These are phyloP conservation scores for Aspergillus jensenii DNA, from an alignment of 2,329 filamentous ascomycete species.

Conservation along the genomic window DNA sequence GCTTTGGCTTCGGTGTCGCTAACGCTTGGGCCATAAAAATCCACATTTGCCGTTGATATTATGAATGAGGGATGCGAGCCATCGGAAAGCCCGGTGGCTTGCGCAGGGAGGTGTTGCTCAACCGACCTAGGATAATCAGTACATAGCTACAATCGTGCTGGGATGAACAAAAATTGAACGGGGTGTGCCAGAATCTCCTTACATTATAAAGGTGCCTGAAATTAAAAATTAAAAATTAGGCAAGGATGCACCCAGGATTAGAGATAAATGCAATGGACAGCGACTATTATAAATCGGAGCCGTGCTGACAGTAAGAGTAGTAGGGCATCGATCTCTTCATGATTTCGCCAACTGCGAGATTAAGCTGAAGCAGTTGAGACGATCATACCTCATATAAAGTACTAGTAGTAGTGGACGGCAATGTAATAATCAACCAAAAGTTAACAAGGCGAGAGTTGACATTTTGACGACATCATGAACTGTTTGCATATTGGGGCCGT, in stretches of 20 bases:
- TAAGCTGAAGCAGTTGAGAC: neutral
- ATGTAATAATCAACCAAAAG: neutral
- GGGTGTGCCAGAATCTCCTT: neutral
- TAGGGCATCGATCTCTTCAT: neutral
- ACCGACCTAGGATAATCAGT: constrained; percentile 10
- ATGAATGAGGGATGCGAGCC: constrained; percentile 4
- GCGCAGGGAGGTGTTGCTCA: neutral
- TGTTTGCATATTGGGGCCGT: neutral
- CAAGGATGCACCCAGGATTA: neutral
- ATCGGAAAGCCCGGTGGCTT: neutral
- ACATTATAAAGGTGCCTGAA: constrained; percentile 3
- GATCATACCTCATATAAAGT: neutral
- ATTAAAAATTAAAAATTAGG: neutral
- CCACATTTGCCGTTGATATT: constrained; percentile 3
- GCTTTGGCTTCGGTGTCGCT: neutral
- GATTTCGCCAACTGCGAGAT: neutral
- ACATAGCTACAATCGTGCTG: neutral
- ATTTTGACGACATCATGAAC: neutral
- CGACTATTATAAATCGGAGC: neutral
- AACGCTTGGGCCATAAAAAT: neutral
- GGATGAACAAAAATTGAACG: neutral
- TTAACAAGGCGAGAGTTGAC: neutral
- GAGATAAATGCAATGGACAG: constrained; percentile 1
- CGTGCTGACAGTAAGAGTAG: neutral
- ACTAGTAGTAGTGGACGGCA: neutral